A percentile compares a stretch with the other conserved stretches of the same genome.
These are phyloP conservation scores for Eucalyptus rudis DNA, from an alignment of 345 rosid species.

Conservation along the genomic window DNA sequence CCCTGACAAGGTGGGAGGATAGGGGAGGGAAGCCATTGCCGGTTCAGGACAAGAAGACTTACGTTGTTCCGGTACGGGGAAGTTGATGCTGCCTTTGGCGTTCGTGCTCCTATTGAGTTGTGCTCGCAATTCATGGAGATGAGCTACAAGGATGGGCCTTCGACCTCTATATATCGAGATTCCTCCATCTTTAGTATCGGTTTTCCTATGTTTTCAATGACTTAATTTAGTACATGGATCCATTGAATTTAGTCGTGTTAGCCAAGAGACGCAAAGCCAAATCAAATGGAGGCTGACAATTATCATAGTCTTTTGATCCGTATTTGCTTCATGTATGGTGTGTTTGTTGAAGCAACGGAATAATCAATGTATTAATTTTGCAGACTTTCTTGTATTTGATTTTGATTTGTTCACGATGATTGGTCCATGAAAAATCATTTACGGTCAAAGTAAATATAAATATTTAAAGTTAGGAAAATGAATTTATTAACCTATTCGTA, in stretches of 20 bases:
- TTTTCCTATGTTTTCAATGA: not conserved
- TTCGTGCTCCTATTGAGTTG: not conserved
- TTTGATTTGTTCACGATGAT: not conserved
- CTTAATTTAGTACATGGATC: not conserved
- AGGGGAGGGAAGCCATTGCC: not conserved
- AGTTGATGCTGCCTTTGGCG: not conserved
- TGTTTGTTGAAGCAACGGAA: not conserved
- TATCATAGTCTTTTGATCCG: too few relatives aligned
- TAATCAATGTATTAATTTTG: not conserved
- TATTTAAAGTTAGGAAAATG: not conserved
- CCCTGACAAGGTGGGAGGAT: not conserved
- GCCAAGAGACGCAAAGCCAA: not conserved
- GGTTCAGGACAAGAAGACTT: not conserved
- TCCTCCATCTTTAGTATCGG: not conserved
- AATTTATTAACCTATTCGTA: not conserved
- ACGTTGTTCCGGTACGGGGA: not conserved
- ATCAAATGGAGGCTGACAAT: not conserved
- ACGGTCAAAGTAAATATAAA: not conserved
- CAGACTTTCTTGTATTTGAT: fast-evolving
- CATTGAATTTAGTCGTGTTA: too few relatives aligned
- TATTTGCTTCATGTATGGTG: too few relatives aligned
- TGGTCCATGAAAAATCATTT: fast-evolving
- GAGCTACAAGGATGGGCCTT: not conserved
- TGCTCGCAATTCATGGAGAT: not conserved
- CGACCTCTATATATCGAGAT: not conserved